Conservation (phyloP, 2,329 filamentous ascomycete species). For the Thielaviopsis cerberus region DNA sequence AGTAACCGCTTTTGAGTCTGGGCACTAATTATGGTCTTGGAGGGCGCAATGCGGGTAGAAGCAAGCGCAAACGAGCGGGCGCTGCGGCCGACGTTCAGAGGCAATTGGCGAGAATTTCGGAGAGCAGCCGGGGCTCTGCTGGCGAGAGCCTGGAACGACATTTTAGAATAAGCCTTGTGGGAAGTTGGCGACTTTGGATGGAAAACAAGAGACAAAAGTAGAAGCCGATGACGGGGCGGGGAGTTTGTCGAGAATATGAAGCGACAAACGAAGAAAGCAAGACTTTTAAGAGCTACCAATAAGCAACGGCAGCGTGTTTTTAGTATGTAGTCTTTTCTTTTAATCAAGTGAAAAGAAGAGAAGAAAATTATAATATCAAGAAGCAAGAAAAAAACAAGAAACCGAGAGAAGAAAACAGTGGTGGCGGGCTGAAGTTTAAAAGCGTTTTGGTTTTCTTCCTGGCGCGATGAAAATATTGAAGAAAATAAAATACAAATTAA, state of each 20-base stretch:
- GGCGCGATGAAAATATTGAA: not conserved
- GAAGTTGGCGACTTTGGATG: not conserved
- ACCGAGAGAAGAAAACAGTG: not conserved
- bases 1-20: constrained; percentile 29
- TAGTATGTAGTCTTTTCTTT: not conserved
- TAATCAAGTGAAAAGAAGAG: not conserved
- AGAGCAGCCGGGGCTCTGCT: constrained; percentile 39
- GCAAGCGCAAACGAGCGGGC: constrained; percentile 4
- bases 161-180: not conserved
- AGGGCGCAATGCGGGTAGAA: constrained; percentile 4
- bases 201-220: not conserved
- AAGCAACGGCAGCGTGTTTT: not conserved
- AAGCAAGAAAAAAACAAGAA: not conserved
- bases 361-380: not conserved
- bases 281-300: not conserved
- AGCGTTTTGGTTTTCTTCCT: not conserved
- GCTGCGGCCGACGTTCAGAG: constrained; percentile 14
- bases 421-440: not conserved
- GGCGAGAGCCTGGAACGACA: constrained; percentile 27
- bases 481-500: not conserved
- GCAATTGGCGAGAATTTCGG: constrained; percentile 33
- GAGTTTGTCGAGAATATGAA: not conserved
- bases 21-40: constrained; percentile 3
- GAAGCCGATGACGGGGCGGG: not conserved
- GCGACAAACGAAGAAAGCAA: not conserved